Evolutionary conservation across 768 basidiomycete genomes (phyloP), one percentile per base, ranked within the genome.

Genomic region (Tremella yokohamensis): DNA sequence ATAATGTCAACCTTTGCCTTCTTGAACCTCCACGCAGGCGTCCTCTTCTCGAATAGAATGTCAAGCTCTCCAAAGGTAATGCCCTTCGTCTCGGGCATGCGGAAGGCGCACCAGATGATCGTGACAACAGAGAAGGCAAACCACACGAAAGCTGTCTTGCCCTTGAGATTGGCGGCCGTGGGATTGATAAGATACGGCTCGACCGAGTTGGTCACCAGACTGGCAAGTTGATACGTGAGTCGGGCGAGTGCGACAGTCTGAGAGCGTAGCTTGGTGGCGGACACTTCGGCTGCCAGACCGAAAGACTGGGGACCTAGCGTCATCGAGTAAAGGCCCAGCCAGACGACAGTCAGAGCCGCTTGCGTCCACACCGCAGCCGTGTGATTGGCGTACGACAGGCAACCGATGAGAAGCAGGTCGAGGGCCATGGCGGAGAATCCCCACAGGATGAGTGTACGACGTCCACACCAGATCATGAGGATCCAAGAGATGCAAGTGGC

Each of bases 381-480:
- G n/a, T n/a, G 20, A 40, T 20, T 44, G 18, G 22, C 38, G 40
- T 40, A 44, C 16, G 38, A 19, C 13, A 54, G 53, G 19, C 29
- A 37, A 6, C 53, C 53, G 53, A 54, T 40, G 20, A 54, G 40
- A 22, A 54, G 20, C 1, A 54, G 40, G 38, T 54, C 53, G 38
- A 54, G 53, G 1, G 39, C 53, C 53, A 54, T 54, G 38, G 53
- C 53, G 11, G 37, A 18, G 20, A 54, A 42, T 18, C 53, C 53
- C 53, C 53, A 54, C 12, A 54, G 20, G 26, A 42, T 42, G 53
- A 54, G 39, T 12, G 53, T 54, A 15, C 53, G 53, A 20, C 53
- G 53, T 15, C 53, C 53, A 25, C 40, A 54, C 39, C 53, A 44
- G 26, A 44, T 40, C 53, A 54, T 54, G 37, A 54, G 53, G 38